Percentiles rank a stretch among this genome's conserved stretches.
These are phyloP conservation scores for Bidens hawaiensis DNA, from an alignment of 140 eudicot genomes.

Conservation along the genomic window DNA sequence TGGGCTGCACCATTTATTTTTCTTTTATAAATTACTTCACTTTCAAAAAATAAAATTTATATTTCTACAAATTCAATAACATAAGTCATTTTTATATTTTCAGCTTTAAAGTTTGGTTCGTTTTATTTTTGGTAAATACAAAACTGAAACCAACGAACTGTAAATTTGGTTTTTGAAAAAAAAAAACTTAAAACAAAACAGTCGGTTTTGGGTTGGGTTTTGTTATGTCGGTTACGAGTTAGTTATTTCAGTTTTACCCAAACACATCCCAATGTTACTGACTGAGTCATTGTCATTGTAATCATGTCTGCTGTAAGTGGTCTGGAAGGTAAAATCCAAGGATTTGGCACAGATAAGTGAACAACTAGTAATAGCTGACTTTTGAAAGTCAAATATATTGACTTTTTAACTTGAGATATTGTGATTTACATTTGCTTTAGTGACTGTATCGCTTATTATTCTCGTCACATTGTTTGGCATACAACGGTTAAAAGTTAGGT, in stretches of 20 bases:
- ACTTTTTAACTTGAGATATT: not conserved
- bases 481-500: constrained; percentile 89
- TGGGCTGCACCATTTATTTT: no score
- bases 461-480: constrained; percentile 78
- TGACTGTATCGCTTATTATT: constrained; percentile 60
- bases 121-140: no score
- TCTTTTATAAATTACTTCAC: no score
- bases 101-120: no score
- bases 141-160: no score
- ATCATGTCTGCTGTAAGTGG: constrained; percentile 99
- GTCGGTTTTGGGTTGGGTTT: no score
- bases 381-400: constrained; percentile 2
- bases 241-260: not conserved
- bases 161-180: no score
- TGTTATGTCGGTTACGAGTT: no score
- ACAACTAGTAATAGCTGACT: not conserved
- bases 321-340: constrained; percentile 71
- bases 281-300: constrained; percentile 14
- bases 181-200: no score
- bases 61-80: no score
- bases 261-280: not conserved
- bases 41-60: no score
- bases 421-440: constrained; percentile 64
- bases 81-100: no score
- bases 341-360: constrained; percentile 74